Evolutionary conservation across 164 flowering plant species (phyloP), one percentile per base, ranked within the genome.

Genomic region (Cinnamomum micranthum): DNA sequence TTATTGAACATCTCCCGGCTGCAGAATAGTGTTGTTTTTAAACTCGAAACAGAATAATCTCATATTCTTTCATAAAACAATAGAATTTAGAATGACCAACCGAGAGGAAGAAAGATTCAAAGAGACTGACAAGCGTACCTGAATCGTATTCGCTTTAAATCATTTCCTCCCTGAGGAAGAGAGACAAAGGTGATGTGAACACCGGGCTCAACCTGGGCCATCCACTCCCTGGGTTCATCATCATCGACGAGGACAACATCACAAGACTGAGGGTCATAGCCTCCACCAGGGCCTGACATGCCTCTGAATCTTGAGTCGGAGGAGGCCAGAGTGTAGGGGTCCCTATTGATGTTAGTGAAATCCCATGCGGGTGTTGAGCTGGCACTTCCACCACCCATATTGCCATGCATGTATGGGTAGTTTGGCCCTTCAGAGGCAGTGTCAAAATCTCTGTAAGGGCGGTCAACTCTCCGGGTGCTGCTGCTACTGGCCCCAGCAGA

Each of bases 141-240:
- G 89, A 96, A 96, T 20, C 99, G 94, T 33, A 96, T 96, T 12
- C 99, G 88, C 77, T 90, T 94, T 3, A 96, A 89, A 74, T 96
- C 97, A 80, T 96, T 96, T 55, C 99, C 98, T 1, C 98, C 97
- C 74, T 84, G 81, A 50, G 99, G 97, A 59, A 96, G 95, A 55
- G 99, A 87, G n/a, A 87, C 88, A 68, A 96, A 94, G 15, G 99
- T 96, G 50, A 96, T 96, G 76, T 93, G 98, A 22, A 96, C 98
- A 3, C 99, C 99, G 2, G 99, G 99, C 80, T 95, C 99, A 10
- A 95, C 99, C 81, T 92, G 98, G 4, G 99, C 99, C 90, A 90
- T 89, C 99, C 98, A 96, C 72, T 94, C 99, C 81, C 87, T 96
- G n/a, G 97, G 86, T 78, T 87, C 93, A 28, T 90, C 90, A 50